Base-by-base conservation (phyloP, 805 yeast genomes). In the Ogataea ganodermae region DNA sequence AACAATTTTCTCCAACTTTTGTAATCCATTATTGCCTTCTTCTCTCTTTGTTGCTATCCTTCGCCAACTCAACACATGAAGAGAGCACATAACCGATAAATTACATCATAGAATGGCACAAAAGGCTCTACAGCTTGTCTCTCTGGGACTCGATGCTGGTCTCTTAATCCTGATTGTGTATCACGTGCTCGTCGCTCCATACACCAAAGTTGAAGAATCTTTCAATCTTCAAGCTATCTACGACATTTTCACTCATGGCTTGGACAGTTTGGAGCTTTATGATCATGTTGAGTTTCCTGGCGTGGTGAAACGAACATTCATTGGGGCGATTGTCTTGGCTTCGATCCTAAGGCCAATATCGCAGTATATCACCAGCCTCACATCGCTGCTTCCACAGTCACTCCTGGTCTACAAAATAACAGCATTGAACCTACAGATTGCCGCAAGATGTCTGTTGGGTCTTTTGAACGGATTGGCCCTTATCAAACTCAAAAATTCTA, bases 191-290 rank as follows among this genome's bases (percentile, higher is more conserved):
- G 57, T 78, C 1, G 76, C 96, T 0, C 97, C 97, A 0, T 89
- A 71, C 66, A 85, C 97, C 1, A 92, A 92, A 67, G 97, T 92
- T 0, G 97, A 92, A 63, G 98, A 92, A 64, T 88, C 96, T 23
- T 92, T 92, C 73, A 88, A 84, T 57, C 71, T 88, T 37, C 97
- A 92, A 59, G 97, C 97, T 0, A 73, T 89, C 35, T 90, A 91
- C 61, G 97, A 92, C 59, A 72, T 90, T 35, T 53, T 88, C 42
- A 75, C 77, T 52, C 75, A 80, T 61, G 97, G 96, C 1, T 53
- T 69, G 1, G 66, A 71, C 32, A 66, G 73, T 20, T 33, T 76
- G 1, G 50, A 67, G 1, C 51, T 69, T 41, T 92, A 76, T 61
- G 97, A 92, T 61, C 98, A 92, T 63, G 52, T 73, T 6, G 65